Conservation (phyloP, 805 yeast species). For the Lipomyces yamadae region DNA sequence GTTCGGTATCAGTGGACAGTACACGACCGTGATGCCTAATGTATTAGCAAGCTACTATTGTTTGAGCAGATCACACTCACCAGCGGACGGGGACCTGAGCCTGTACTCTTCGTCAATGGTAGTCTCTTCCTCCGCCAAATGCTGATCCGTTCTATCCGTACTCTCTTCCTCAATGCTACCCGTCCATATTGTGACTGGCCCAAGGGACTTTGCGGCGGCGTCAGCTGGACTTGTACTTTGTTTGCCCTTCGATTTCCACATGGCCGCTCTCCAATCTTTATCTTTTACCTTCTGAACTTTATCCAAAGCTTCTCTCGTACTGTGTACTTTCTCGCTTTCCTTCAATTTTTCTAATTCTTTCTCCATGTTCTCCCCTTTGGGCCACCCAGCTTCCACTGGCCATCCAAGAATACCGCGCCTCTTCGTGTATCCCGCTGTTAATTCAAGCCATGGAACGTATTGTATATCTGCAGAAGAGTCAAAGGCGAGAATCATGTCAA, state of each 20-base stretch:
- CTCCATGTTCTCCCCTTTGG: slow-evolving; percentile 6
- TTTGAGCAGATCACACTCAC: slow-evolving; percentile 2
- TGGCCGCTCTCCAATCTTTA: background rate
- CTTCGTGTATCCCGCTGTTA: slow-evolving; percentile 38
- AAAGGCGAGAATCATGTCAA: slow-evolving; percentile 64
- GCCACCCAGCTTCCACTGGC: slow-evolving; percentile 37
- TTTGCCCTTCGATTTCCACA: background rate
- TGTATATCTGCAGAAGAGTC: slow-evolving; percentile 56
- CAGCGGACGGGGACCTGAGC: slow-evolving; percentile 8
- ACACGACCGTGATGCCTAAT: slow-evolving; percentile 37
- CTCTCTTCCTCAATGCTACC: slow-evolving; percentile 17
- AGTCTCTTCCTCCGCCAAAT: background rate
- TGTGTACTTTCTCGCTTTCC: slow-evolving; percentile 10
- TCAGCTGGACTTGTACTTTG: background rate
- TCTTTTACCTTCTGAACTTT: slow-evolving; percentile 12
- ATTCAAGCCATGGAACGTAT: slow-evolving; percentile 39
- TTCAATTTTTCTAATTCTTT: slow-evolving; percentile 18
- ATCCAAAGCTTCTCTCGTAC: slow-evolving; percentile 6
- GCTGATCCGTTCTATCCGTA: background rate
- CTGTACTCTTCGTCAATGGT: slow-evolving; percentile 20
- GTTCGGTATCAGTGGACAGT: slow-evolving; percentile 40
- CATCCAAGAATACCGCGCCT: slow-evolving; percentile 38
- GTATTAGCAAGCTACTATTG: background rate
- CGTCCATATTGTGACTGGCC: slow-evolving; percentile 35
- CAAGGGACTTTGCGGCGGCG: slow-evolving; percentile 12